phyloP scores from a whole-genome alignment of 2,329 filamentous ascomycete genomes.

The Trichoderma atrobrunneum region DNA sequence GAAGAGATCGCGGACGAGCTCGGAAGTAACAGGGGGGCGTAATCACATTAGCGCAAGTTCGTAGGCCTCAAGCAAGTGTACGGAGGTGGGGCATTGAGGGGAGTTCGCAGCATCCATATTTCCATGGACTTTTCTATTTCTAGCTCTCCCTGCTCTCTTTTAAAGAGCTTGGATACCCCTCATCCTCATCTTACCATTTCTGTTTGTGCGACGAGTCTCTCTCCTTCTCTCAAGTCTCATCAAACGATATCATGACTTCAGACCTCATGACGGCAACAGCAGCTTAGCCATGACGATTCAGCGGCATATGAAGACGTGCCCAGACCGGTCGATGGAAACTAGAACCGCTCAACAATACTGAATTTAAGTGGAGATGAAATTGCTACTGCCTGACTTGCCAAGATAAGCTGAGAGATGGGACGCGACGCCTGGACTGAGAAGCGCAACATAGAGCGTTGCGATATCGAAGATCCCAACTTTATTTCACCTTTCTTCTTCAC shows the following conservation, averaged over 20 bases:
- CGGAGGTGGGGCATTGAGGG: neutral
- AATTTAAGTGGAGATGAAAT: neutral
- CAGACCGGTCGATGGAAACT: neutral
- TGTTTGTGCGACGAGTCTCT: neutral
- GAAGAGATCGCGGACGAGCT: neutral
- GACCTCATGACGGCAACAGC: neutral
- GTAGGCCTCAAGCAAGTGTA: neutral
- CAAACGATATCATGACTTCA: neutral
- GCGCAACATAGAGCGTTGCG: neutral
- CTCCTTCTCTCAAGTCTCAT: neutral
- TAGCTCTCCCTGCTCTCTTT: neutral
- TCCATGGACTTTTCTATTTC: neutral
- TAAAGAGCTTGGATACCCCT: neutral
- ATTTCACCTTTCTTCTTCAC: neutral
- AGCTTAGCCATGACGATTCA: neutral
- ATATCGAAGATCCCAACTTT: neutral
- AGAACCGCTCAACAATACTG: neutral
- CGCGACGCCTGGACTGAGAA: neutral
- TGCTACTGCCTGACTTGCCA: neutral
- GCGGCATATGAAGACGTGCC: neutral
- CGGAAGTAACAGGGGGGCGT: neutral
- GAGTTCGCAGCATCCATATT: neutral
- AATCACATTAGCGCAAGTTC: neutral
- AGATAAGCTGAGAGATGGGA: neutral
- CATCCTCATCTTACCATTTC: neutral